These are phyloP conservation scores for Chenopodium album DNA, from an alignment of 148 eudicot genomes.

Conservation along the genomic window DNA sequence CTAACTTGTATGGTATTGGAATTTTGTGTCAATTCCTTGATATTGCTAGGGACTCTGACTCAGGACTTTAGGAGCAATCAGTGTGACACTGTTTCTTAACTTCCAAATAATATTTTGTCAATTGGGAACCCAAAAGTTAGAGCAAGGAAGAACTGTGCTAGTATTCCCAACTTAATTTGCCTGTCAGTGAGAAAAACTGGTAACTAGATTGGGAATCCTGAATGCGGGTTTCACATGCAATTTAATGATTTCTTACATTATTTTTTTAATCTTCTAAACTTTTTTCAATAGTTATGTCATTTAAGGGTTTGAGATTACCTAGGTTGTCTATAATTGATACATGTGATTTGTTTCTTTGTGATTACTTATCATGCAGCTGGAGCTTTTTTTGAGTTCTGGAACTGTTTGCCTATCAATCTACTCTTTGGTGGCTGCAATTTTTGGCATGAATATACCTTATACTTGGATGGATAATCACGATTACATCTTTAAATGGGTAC, in stretches of 20 bases:
- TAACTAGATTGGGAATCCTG: neutral
- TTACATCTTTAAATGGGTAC: slow-evolving; percentile 67
- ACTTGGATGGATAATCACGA: slow-evolving; percentile 46
- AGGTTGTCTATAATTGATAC: neutral
- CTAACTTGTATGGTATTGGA: neutral
- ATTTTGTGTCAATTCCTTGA: neutral
- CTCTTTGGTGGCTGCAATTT: slow-evolving; percentile 61
- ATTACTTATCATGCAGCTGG: slow-evolving; percentile 44
- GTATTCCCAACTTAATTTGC: neutral
- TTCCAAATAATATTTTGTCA: no score
- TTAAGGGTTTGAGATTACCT: neutral
- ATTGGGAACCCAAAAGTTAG: neutral
- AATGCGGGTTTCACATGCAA: neutral
- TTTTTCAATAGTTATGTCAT: neutral
- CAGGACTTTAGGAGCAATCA: neutral
- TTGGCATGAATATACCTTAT: slow-evolving; percentile 76
- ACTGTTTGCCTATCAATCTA: slow-evolving; percentile 58
- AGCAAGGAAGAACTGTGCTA: neutral
- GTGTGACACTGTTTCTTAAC: neutral
- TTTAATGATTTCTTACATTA: neutral
- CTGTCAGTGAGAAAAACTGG: neutral
- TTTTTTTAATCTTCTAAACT: neutral
- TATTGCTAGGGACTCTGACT: neutral
- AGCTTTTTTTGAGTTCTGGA: slow-evolving; percentile 67
- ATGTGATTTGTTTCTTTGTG: slow-evolving; percentile 1